A percentile compares a stretch with the other conserved stretches of the same genome.
These are phyloP conservation scores for Fusarium nematophilum DNA, from an alignment of 2,329 filamentous ascomycete genomes.

Conservation along the genomic window DNA sequence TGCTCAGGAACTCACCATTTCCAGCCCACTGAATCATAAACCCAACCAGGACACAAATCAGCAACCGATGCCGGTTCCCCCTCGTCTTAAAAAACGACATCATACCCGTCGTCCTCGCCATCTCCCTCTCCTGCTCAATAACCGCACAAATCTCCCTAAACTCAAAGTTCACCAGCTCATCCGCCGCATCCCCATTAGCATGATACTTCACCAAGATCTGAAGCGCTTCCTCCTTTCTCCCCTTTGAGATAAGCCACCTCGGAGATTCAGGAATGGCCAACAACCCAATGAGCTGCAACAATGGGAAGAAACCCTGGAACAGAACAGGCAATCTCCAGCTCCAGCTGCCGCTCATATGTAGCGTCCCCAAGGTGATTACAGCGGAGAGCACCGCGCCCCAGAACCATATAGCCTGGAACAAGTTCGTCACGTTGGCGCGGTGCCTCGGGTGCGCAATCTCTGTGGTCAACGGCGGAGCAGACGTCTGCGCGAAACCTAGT, in stretches of 20 bases:
- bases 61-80: constrained; percentile 37
- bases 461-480: constrained; percentile 22
- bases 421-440: constrained; percentile 28
- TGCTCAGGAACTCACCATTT: constrained; percentile 5
- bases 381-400: constrained; percentile 29
- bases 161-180: constrained; percentile 60
- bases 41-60: constrained; percentile 31
- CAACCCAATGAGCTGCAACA: constrained; percentile 14
- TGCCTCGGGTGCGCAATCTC: constrained; percentile 32
- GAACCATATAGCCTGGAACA: constrained; percentile 35
- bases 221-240: constrained; percentile 57
- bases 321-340: constrained; percentile 28
- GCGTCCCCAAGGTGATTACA: constrained; percentile 22
- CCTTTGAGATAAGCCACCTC: constrained; percentile 47
- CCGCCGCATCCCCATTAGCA: constrained; percentile 57
- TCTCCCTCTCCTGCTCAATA: constrained; percentile 54
- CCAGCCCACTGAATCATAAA: constrained; percentile 37
- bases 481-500: constrained; percentile 25
- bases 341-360: constrained; percentile 26
- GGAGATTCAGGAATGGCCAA: constrained; percentile 55
- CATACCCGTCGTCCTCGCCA: constrained; percentile 53
- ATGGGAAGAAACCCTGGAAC: constrained; percentile 19
- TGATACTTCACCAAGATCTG: constrained; percentile 61
- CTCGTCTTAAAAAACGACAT: constrained; percentile 53
- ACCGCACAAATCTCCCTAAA: constrained; percentile 62